Evolutionary conservation across 2,329 filamentous ascomycete genomes (phyloP).

Genomic region (Sporothrix globosa): DNA sequence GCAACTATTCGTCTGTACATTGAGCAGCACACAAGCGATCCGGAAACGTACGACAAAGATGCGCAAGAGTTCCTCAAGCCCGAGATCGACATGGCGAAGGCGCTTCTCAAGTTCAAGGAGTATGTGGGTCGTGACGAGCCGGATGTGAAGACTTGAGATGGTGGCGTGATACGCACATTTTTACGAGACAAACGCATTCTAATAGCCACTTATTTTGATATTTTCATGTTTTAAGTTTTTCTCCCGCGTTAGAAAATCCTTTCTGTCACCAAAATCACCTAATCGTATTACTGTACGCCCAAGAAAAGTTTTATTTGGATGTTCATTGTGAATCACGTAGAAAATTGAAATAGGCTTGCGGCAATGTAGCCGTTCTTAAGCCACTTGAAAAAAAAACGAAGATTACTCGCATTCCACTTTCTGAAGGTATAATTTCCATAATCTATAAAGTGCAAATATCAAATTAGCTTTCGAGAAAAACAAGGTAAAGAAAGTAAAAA

Average conservation of each 20-base stretch:
- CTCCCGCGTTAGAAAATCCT: neutral
- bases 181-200: constrained; percentile 23
- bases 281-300: neutral
- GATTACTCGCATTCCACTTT: too few species aligned
- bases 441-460: neutral
- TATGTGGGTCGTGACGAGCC: constrained; percentile 90
- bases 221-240: neutral
- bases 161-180: neutral
- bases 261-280: neutral
- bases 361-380: too few species aligned
- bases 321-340: neutral
- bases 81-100: constrained; percentile 82
- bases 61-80: constrained; percentile 93
- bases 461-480: neutral
- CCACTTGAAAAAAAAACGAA: too few species aligned
- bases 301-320: neutral
- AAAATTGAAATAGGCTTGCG: neutral
- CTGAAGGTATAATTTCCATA: too few species aligned
- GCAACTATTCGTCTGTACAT: constrained; percentile 97
- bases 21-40: constrained; percentile 88
- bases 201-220: constrained; percentile 4
- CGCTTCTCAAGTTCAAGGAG: constrained; percentile 90
- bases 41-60: constrained; percentile 75
- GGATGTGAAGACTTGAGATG: constrained; percentile 84
- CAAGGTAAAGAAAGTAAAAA: too few species aligned